A percentile compares a stretch with the other conserved stretches of the same genome.
Evolutionary conservation across 2,329 filamentous ascomycete genomes (phyloP).

Genomic region (Hymenoscyphus occultus): DNA sequence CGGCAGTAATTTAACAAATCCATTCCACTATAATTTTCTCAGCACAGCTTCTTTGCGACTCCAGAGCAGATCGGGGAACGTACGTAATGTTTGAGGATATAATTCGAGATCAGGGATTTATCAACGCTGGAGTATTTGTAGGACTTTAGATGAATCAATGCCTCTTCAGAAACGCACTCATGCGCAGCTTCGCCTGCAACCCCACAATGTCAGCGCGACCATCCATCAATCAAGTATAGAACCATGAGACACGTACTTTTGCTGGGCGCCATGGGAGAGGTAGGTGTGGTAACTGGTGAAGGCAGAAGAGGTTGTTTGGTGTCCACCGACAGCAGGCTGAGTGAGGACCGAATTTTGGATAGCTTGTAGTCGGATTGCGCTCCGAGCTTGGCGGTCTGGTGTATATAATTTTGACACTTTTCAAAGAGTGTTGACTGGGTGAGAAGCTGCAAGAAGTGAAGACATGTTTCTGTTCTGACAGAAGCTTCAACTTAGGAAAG

Average conservation of each 20-base stretch:
- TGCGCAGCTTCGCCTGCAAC: slow-evolving; percentile 53
- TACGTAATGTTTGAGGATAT: slow-evolving; percentile 95
- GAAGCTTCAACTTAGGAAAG: not conserved
- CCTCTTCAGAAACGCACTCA: slow-evolving; percentile 83
- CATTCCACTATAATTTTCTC: slow-evolving; percentile 75
- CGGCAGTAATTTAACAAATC: slow-evolving; percentile 84
- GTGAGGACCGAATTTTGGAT: slow-evolving; percentile 31
- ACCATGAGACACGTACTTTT: slow-evolving; percentile 34
- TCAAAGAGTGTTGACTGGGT: not conserved
- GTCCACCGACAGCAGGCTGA: slow-evolving; percentile 30
- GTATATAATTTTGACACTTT: not conserved
- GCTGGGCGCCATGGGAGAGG: slow-evolving; percentile 39
- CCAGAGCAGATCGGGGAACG: slow-evolving; percentile 37
- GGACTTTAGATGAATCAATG: slow-evolving; percentile 82
- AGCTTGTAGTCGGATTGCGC: slow-evolving; percentile 29
- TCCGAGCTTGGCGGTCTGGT: slow-evolving; percentile 34
- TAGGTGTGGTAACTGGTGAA: slow-evolving; percentile 33
- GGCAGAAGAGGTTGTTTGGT: slow-evolving; percentile 30
- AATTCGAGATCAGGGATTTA: slow-evolving; percentile 88
- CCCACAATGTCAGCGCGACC: slow-evolving; percentile 11
- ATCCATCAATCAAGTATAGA: slow-evolving; percentile 4
- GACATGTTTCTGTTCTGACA: slow-evolving; percentile 13
- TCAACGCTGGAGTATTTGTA: slow-evolving; percentile 99
- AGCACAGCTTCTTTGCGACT: slow-evolving; percentile 15
- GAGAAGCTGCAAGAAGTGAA: slow-evolving; percentile 15